Percentiles rank a stretch among this genome's conserved stretches.
Conservation (phyloP, 148 eudicot genomes). For the Rhododendron molle region DNA sequence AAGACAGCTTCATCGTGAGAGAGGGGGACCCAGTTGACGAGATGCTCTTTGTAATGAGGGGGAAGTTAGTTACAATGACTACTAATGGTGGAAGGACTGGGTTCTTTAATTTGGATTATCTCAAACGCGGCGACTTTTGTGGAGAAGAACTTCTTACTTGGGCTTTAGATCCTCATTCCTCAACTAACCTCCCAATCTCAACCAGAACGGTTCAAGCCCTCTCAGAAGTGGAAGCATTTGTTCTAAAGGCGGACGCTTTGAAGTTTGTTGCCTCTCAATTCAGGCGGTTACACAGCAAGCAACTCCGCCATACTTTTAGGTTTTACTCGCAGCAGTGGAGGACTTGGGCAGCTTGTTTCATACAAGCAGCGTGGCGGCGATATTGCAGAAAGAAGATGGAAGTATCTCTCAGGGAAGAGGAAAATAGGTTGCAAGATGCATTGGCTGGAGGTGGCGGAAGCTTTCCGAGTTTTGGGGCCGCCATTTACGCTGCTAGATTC, state of each 20-base stretch:
- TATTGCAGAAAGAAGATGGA: constrained; percentile 27
- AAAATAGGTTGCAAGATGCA: constrained; percentile 61
- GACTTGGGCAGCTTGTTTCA: constrained; percentile 67
- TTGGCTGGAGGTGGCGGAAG: constrained; percentile 44
- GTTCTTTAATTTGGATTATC: constrained; percentile 52
- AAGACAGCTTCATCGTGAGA: constrained; percentile 45
- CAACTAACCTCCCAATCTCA: constrained; percentile 55
- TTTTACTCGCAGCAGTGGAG: constrained; percentile 78
- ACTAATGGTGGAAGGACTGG: constrained; percentile 77
- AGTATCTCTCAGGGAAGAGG: constrained; percentile 58
- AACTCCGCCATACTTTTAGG: constrained; percentile 55
- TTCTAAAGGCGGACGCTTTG: constrained; percentile 52
- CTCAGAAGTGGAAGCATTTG: constrained; percentile 72
- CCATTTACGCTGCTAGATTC: constrained; percentile 73
- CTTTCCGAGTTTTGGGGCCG: constrained; percentile 70
- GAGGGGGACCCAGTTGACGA: constrained; percentile 74
- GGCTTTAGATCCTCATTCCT: constrained; percentile 55
- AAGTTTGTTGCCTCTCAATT: constrained; percentile 70
- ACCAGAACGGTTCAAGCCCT: constrained; percentile 69
- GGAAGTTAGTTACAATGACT: constrained; percentile 58
- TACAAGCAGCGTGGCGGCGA: constrained; percentile 75
- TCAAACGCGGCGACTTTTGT: constrained; percentile 65
- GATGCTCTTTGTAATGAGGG: constrained; percentile 70
- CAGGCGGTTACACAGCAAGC: constrained; percentile 61
- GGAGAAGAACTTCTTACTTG: constrained; percentile 78